Evolutionary conservation across 2,329 filamentous ascomycete species (phyloP), one percentile per base, ranked within the genome.

Genomic region (Alternaria panax): DNA sequence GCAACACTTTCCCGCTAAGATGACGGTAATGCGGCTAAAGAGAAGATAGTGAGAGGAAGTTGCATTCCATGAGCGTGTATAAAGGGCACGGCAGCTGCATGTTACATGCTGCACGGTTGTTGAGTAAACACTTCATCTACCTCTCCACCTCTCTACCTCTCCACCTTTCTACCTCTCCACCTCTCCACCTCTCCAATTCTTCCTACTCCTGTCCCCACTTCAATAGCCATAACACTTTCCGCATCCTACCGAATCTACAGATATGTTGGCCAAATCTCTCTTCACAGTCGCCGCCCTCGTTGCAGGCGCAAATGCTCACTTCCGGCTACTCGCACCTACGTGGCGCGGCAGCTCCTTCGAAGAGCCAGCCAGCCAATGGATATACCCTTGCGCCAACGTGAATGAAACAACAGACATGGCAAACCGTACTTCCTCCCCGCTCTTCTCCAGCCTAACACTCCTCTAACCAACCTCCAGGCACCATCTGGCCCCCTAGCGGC

Each of bases 401-500:
- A 73, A 74, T 56, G 76, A 80, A 40, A 78, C 78, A 27, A 70
- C 67, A 8, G 70, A 75, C 47, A 38, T 64, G 27, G 72, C 62
- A 36, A 83, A 82, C 71, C 81, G 81, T 59, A 83, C n/a, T 40
- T 5, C 9, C 25, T 47, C 16, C 22, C 7, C 16, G 5, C 12
- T 20, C 9, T 14, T 20, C n/a, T 12, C 20, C 27, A 22, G 20
- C 18, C 20, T 5, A n/a, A 20, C 20, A 30, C 27, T 7, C 20
- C 6, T 11, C 9, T 14, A 28, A 48, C 12, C 20, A n/a, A 24
- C 5, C 16, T 6, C 2, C 2, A 59, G 57, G 57, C 5, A 60
- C 82, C 5, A 61, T 72, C 30, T 84, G 82, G 82, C 81, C 81
- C 7, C 60, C 79, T 4, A 73, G 75, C 11, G 81, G 81, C 45